Conservation (phyloP, 164 flowering plant genomes). For the Magnolia changhungtana region DNA sequence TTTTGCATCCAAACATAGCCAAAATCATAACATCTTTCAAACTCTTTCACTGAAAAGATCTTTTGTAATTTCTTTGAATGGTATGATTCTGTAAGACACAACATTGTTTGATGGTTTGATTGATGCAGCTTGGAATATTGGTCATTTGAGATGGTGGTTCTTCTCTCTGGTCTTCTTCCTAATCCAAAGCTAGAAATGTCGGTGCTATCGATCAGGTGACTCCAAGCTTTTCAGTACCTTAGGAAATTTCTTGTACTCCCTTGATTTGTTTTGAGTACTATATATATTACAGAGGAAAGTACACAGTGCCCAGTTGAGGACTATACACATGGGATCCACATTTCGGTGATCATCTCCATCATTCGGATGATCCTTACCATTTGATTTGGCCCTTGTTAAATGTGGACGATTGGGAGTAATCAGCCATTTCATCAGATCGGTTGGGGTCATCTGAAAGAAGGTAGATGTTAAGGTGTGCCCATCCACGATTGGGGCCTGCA, state of each 20-base stretch:
- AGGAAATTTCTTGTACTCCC: background rate
- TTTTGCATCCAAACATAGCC: too few species aligned
- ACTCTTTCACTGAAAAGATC: too few species aligned
- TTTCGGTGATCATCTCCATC: background rate
- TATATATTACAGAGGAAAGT: too few species aligned
- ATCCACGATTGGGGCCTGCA: background rate
- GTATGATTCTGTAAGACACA: background rate
- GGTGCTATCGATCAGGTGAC: slow-evolving; percentile 58
- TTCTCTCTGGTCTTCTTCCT: slow-evolving; percentile 60
- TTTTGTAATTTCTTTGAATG: too few species aligned
- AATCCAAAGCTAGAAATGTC: slow-evolving; percentile 66
- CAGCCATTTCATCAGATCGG: background rate
- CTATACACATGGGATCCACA: too few species aligned
- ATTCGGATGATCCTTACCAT: background rate
- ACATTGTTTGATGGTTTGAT: background rate
- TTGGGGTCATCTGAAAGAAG: background rate
- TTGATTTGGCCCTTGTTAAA: background rate
- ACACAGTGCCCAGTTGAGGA: too few species aligned
- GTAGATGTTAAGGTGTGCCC: background rate
- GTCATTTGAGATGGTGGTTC: slow-evolving; percentile 65
- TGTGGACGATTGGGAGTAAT: background rate
- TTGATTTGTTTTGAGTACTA: background rate
- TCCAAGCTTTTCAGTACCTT: background rate
- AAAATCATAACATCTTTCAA: too few species aligned
- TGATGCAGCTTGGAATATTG: slow-evolving; percentile 53